Percentiles rank a stretch among this genome's conserved stretches.
Evolutionary conservation across 371 early-diverging fungal species (phyloP).

Genomic region (Circinella minor): DNA sequence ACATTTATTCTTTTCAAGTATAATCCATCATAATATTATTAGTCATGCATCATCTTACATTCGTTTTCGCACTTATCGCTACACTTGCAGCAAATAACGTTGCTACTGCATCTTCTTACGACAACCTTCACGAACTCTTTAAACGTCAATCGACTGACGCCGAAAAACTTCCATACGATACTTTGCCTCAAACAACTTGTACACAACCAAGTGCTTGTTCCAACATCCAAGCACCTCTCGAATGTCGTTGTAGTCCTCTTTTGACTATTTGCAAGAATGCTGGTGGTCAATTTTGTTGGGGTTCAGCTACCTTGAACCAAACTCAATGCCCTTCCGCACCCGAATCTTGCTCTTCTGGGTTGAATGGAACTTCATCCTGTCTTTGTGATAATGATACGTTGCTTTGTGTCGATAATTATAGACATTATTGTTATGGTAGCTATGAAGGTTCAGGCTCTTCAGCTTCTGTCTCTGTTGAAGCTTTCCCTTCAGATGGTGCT

Average conservation of each 20-base stretch:
- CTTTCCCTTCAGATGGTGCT: slow-evolving; percentile 8
- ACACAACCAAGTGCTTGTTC: slow-evolving; percentile 32
- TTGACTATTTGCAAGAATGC: slow-evolving; percentile 38
- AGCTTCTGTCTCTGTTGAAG: slow-evolving; percentile 11
- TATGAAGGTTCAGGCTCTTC: background rate
- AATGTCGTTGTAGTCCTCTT: slow-evolving; percentile 40
- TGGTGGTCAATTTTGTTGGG: slow-evolving; percentile 45
- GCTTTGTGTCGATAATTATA: slow-evolving; percentile 47
- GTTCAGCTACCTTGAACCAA: slow-evolving; percentile 33
- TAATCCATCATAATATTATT: too few species aligned
- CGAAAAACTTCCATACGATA: slow-evolving; percentile 39
- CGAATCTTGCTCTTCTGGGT: slow-evolving; percentile 25
- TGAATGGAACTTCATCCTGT: slow-evolving; percentile 37
- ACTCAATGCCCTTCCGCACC: slow-evolving; percentile 42
- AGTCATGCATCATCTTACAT: slow-evolving; percentile 9
- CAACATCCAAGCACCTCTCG: slow-evolving; percentile 30
- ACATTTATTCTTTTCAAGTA: slow-evolving; percentile 14
- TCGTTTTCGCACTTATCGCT: slow-evolving; percentile 19
- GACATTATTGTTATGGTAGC: slow-evolving; percentile 46
- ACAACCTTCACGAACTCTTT: slow-evolving; percentile 19
- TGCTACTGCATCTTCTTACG: background rate
- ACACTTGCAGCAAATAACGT: background rate
- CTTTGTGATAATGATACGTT: slow-evolving; percentile 37
- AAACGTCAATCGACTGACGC: slow-evolving; percentile 31
- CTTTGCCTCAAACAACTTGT: slow-evolving; percentile 39